Base-by-base conservation (phyloP, 352 stramenopile species). In the Phytophthora kernoviae region DNA sequence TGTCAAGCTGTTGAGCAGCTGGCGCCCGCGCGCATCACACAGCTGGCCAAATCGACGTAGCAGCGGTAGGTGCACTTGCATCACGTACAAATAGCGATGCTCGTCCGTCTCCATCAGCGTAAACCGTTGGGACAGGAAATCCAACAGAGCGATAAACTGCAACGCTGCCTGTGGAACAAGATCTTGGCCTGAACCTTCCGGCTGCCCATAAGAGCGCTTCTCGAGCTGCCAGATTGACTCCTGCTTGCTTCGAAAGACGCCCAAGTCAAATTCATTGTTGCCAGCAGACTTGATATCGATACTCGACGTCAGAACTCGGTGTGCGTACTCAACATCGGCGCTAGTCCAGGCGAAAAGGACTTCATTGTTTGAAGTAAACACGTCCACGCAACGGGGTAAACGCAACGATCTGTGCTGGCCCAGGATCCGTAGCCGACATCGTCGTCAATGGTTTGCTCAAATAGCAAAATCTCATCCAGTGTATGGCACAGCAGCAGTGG, bases 41-140 rank as follows among this genome's bases (percentile, higher is more conserved):
- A 70, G 40, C 32, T 72, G 59, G 12, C 42, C 24, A 58, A 80
- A 80, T 33, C 50, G 67, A 49, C 33, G 60, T 26, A 93, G 60
- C 44, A 93, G 58, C 21, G 67, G 65, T 15, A 86, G 60, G 24
- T 87, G 72, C 37, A 93, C 84, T 45, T 93, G 81, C 27, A 80
- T 77, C 8, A 93, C 69, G 58, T 93, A 93, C 55, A 93, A n/a
- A 41, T 90, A 91, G 2, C 81, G 69, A 45, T 90, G 79, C 43
- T 88, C 70, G 18, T 89, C 78, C 7, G 68, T 83, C 26, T 69
- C 73, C 64, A 93, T 89, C 22, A 77, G 65, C 11, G 65, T 66
- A 32, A 93, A 90, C 9, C 84, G 80, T 3, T 74, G 76, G 17
- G 73, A 90, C 5, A 93, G 54, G 22, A 90, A 91, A 30, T 91